Evolutionary conservation across 257 asterid genomes (phyloP), one percentile per base, ranked within the genome.

Genomic region (Solanum paucissectum): DNA sequence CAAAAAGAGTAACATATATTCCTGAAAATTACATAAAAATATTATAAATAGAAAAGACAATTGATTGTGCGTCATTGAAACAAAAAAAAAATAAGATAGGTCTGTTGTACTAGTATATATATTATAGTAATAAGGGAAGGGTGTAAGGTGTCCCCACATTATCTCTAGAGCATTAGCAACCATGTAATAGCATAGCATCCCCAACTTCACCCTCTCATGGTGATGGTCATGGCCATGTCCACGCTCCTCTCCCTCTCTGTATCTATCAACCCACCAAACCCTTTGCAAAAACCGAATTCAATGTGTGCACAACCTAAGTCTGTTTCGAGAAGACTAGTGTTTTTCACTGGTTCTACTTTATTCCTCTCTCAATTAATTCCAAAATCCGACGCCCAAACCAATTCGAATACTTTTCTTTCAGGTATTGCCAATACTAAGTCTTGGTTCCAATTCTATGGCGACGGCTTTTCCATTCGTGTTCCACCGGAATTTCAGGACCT

Each of bases 361-460:
- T 87, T 90, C 32, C 87, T 88, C 77, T 87, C 89, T 83, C 96
- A 32, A 33, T 71, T 81, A 64, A 58, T 86, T 69, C 75, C 90
- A 87, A 55, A 88, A 64, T 90, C 93, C 32, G 88, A 92, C 37
- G 92, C 94, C 87, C 90, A 90, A 89, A 83, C 94, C 9, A 86
- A 90, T 12, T 44, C 93, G 9, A 68, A 92, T 13, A 85, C 95
- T 32, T 93, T 95, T 89, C 93, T 95, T 29, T 92, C 98, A 12
- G 99, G 96, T 83, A 95, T 97, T 89, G 91, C 93, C 74, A 97
- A 92, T 87, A 95, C 99, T 77, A 95, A 90, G 92, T 93, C 98
- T 29, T 97, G 99, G 99, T 91, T 92, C 92, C 98, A 91, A 88
- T 96, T 93, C 91, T 96, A 91, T 76, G 99, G 99, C 27, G 93